Evolutionary conservation across 768 basidiomycete species (phyloP), one percentile per base, ranked within the genome.

Genomic region (Psilocybe azurescens): DNA sequence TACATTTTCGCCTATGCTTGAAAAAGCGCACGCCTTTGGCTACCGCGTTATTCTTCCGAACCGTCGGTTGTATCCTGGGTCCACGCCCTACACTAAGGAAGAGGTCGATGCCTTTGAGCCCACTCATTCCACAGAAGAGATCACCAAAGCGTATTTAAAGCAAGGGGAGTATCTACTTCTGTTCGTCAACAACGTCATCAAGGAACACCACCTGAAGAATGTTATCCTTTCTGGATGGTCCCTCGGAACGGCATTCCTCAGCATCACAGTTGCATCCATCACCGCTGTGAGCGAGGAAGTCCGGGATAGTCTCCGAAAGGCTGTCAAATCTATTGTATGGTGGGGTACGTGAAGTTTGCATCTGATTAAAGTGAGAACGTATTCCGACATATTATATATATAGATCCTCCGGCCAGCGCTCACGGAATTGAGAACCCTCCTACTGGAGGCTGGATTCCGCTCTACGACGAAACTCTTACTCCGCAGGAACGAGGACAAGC

Each of bases 1-100:
- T 2, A 64, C 67, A 9, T 75, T 75, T 46, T 63, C 60, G 53
- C 67, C 66, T 41, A 66, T 75, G 36, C 52, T 60, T 18, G 58
- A 64, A 1, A 28, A 65, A 5, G 73, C 73, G 0, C 2, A 29
- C 16, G 53, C 69, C 10, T 58, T 61, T 41, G 61, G 59, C 14
- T 54, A 73, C 18, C 73, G 77, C 14, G 41, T 73, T 5, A 71
- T 78, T 29, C 60, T 62, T 16, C 53, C 77, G 18, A 77, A 77
- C 51, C 72, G 76, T n/a, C 72, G 77, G 5, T 68, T 72, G 38
- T 77, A 77, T 56, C 73, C 71, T 0, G 73, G 72, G 1, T 72
- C 75, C 20, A 74, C 74, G 1, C 71, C 72, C 0, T 74, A 73
- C 49, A 72, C 70, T 1, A 55, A 65, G 10, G 68, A 70, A 2